phyloP scores from a whole-genome alignment of 805 yeast species.

The Wickerhamomyces hampshirensis region DNA sequence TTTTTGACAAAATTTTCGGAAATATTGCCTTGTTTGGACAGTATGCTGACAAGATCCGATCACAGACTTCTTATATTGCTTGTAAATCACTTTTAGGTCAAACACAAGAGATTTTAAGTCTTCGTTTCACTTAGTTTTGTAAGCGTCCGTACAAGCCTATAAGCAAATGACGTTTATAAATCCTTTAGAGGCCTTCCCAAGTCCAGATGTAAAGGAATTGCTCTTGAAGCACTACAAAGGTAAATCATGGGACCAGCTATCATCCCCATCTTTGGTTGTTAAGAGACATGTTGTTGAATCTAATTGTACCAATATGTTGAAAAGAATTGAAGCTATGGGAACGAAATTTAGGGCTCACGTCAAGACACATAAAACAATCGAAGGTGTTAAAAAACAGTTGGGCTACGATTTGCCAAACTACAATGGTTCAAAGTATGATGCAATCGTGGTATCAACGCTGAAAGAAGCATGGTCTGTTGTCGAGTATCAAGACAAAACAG shows the following conservation, averaged over 20 bases:
- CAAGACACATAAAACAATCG: constrained; percentile 68
- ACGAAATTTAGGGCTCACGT: constrained; percentile 65
- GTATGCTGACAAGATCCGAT: no score
- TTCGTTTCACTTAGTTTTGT: no score
- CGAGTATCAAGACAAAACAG: constrained; percentile 25
- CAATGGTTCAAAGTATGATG: constrained; percentile 33
- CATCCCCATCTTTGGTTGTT: constrained; percentile 58
- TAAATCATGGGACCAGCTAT: constrained; percentile 38
- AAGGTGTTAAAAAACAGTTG: constrained; percentile 53
- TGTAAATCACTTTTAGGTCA: no score
- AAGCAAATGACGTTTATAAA: constrained; percentile 11
- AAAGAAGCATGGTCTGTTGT: constrained; percentile 56
- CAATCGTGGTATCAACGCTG: constrained; percentile 64
- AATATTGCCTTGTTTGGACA: no score
- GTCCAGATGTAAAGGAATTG: constrained; percentile 9
- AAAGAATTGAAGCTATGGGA: constrained; percentile 31
- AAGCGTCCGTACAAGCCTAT: background rate
- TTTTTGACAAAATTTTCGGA: no score
- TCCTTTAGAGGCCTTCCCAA: constrained; percentile 15
- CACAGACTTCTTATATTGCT: no score
- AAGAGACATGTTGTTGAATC: constrained; percentile 33
- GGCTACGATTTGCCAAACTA: constrained; percentile 34
- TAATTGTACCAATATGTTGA: constrained; percentile 44
- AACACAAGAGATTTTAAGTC: no score
- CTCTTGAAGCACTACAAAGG: constrained; percentile 34